These are phyloP conservation scores for Cupressus sempervirens DNA, from an alignment of 75 land plant species.

Conservation along the genomic window DNA sequence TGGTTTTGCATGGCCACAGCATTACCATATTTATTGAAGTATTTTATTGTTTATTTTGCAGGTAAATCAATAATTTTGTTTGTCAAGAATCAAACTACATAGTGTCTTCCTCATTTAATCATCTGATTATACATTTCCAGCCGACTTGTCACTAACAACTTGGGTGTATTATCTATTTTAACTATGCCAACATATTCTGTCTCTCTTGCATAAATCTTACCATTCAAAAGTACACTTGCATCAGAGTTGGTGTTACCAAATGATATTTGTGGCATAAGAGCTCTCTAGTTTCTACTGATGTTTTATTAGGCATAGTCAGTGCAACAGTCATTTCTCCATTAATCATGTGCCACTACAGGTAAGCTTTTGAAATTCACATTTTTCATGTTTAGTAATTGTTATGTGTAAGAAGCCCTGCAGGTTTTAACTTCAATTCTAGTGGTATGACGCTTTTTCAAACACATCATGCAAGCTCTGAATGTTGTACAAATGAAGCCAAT, in stretches of 20 bases:
- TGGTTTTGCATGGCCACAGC: neutral
- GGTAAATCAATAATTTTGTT: neutral
- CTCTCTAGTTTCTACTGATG: too few relatives aligned
- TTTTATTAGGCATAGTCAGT: neutral
- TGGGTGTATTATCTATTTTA: neutral
- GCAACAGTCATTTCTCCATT: neutral
- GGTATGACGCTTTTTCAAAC: too few relatives aligned
- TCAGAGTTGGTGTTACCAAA: neutral
- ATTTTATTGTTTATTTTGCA: neutral
- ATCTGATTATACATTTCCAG: neutral
- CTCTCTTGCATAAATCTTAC: neutral
- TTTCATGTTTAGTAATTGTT: neutral
- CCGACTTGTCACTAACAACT: neutral
- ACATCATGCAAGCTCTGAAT: too few relatives aligned
- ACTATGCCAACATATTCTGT: neutral
- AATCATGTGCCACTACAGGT: neutral
- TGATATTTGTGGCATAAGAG: neutral
- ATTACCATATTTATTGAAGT: neutral
- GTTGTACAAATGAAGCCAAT: too few relatives aligned
- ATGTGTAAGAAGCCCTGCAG: too few relatives aligned
- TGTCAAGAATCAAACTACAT: neutral
- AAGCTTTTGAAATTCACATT: neutral
- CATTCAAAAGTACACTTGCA: neutral
- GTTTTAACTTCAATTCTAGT: too few relatives aligned
- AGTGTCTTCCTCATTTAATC: neutral